These are phyloP conservation scores for Gigaspora rosea DNA, from an alignment of 192 early-diverging fungal genomes.

Conservation along the genomic window DNA sequence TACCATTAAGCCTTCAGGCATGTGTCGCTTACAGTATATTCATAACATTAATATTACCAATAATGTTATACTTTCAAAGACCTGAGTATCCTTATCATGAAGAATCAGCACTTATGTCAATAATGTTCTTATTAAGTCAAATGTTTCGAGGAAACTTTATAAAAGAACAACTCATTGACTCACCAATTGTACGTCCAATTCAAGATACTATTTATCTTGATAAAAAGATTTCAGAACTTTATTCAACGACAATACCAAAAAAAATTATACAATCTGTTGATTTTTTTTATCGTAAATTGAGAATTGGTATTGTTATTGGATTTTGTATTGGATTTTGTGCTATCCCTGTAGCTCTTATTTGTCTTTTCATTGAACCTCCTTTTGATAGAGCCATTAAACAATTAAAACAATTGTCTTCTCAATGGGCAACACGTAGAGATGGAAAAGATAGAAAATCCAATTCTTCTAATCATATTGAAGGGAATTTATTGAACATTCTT, in stretches of 20 bases:
- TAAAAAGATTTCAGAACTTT: neutral
- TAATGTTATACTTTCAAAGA: neutral
- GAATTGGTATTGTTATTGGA: neutral
- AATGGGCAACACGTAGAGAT: neutral
- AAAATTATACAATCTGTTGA: neutral
- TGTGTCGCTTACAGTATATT: neutral
- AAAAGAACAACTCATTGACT: neutral
- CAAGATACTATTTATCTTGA: neutral
- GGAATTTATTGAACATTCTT: neutral
- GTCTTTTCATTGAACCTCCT: neutral
- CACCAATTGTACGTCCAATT: neutral
- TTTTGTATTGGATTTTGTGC: neutral
- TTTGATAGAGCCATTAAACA: neutral
- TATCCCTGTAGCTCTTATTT: neutral
- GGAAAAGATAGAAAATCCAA: neutral
- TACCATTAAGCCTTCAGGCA: neutral
- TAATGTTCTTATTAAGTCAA: neutral
- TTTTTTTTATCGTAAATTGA: neutral
- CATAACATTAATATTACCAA: neutral
- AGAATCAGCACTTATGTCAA: neutral
- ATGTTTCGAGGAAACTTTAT: neutral
- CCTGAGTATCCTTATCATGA: neutral
- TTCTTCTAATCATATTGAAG: neutral
- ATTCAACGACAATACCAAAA: neutral
- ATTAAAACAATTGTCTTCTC: neutral